Conservation (phyloP, 768 basidiomycete species). For the Leccinum fibrillosum region DNA sequence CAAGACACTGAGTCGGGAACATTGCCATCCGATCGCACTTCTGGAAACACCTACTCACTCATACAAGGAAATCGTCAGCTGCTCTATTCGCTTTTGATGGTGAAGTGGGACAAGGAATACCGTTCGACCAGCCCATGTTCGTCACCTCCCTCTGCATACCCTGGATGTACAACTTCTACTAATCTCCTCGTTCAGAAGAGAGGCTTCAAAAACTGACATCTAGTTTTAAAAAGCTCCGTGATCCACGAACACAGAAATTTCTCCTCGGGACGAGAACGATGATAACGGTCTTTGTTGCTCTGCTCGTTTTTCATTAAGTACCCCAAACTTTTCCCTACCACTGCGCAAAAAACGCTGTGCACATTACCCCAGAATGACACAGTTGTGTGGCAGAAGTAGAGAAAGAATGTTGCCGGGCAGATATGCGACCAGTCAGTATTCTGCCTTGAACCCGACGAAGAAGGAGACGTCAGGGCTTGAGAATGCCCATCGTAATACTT, state of each 20-base stretch:
- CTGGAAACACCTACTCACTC: slow-evolving; percentile 23
- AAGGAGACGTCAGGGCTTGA: not conserved
- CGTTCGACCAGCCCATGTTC: slow-evolving; percentile 35
- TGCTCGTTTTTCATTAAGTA: slow-evolving; percentile 11
- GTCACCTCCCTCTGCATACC: slow-evolving; percentile 30
- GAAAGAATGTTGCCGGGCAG: slow-evolving; percentile 11
- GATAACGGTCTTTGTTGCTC: slow-evolving; percentile 13
- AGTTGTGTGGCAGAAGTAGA: slow-evolving; percentile 20
- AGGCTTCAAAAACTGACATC: slow-evolving; percentile 17
- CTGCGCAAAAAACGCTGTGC: slow-evolving; percentile 10
- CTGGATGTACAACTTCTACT: slow-evolving; percentile 30
- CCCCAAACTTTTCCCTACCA: not conserved
- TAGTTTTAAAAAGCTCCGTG: slow-evolving; percentile 14
- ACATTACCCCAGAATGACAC: slow-evolving; percentile 21
- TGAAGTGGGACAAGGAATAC: slow-evolving; percentile 22
- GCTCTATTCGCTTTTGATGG: slow-evolving; percentile 25
- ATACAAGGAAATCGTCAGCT: slow-evolving; percentile 15
- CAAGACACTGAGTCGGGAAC: slow-evolving; percentile 24
- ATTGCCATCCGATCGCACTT: slow-evolving; percentile 22
- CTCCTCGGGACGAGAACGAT: slow-evolving; percentile 14
- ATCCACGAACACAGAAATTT: slow-evolving; percentile 12
- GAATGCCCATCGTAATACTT: slow-evolving; percentile 6
- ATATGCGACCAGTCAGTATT: slow-evolving; percentile 7
- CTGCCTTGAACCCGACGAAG: slow-evolving; percentile 2
- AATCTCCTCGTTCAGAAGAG: slow-evolving; percentile 32